Evolutionary conservation across 345 rosid species (phyloP), one percentile per base, ranked within the genome.

Genomic region (Euphorbia peplus): DNA sequence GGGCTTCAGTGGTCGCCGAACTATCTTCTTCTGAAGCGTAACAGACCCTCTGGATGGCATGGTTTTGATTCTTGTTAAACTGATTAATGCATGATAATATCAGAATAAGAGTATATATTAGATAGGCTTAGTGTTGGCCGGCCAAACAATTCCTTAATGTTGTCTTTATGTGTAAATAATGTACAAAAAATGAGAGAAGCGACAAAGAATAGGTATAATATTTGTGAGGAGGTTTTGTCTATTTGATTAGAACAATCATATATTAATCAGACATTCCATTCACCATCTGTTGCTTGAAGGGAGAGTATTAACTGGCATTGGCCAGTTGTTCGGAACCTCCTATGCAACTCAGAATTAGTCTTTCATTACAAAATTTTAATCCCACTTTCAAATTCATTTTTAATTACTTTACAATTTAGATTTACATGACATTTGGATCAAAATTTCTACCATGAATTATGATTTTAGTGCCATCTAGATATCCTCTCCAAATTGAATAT

Each of bases 21-120:
- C 59, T 2, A 67, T 37, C 73, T 61, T 78, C 81, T 66, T 81
- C 30, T 78, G 84, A 62, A 80, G 55, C 18, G 63, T 28, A 21
- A 55, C 29, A 29, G 73, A 58, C 14, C 66, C 71, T 44, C 64
- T 65, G 0, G 76, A 42, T 0, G 77, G 28, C 37, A 32, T 32
- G 37, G 37, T 6, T 32, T 32, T 19, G 39, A 24, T 63, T 63
- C 35, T 19, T 21, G 21, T 19, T 29, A 42, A 24, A 6, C 8
- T 9, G 8, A 42, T 39, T 11, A 30, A 37, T 25, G 47, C 67
- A 46, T 47, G 67, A 46, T 21, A 46, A 26, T 47, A 64, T 64
- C 67, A 46, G 39, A 32, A 16, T 30, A 24, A n/a, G 25, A 59
- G 46, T 18, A 18, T 30, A 32, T 59, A 59, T 8, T 18, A 32